These are phyloP conservation scores for Debaryomyces robertsiae DNA, from an alignment of 1,139 yeast genomes.

Conservation along the genomic window DNA sequence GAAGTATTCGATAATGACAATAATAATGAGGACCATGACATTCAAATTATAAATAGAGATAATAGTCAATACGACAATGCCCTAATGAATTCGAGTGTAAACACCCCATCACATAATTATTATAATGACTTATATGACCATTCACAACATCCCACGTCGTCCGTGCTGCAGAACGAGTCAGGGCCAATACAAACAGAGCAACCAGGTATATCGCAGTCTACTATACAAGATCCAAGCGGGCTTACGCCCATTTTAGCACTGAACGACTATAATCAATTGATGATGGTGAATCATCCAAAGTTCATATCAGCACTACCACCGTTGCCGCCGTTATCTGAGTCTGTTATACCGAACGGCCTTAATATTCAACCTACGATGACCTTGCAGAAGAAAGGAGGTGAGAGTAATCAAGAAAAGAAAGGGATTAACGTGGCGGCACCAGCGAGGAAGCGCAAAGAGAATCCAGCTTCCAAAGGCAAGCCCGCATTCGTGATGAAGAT, in stretches of 20 bases:
- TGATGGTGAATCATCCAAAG: constrained; percentile 18
- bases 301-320: constrained; percentile 29
- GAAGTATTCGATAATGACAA: constrained; percentile 19
- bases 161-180: constrained; percentile 2
- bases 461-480: constrained; percentile 43
- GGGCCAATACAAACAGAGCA: constrained; percentile 10
- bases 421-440: constrained; percentile 9
- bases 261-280: constrained; percentile 19
- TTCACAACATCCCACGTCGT: constrained; percentile 14
- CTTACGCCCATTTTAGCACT: constrained; percentile 16
- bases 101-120: constrained; percentile 14
- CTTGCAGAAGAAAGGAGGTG: constrained; percentile 11
- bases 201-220: constrained; percentile 8
- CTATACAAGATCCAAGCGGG: constrained; percentile 14
- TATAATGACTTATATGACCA: constrained; percentile 19
- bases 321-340: constrained; percentile 39
- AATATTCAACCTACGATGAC: constrained; percentile 17
- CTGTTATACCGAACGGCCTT: constrained; percentile 33
- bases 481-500: constrained; percentile 92
- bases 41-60: constrained; percentile 39
- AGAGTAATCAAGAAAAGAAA: constrained; percentile 9
- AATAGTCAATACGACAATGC: constrained; percentile 17
- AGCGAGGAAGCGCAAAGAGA: constrained; percentile 35
- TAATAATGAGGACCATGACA: constrained; percentile 29
- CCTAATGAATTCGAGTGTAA: constrained; percentile 9